A percentile compares a stretch with the other conserved stretches of the same genome.
Evolutionary conservation across 2,329 filamentous ascomycete genomes (phyloP).

Genomic region (Ophiostoma novo-ulmi): DNA sequence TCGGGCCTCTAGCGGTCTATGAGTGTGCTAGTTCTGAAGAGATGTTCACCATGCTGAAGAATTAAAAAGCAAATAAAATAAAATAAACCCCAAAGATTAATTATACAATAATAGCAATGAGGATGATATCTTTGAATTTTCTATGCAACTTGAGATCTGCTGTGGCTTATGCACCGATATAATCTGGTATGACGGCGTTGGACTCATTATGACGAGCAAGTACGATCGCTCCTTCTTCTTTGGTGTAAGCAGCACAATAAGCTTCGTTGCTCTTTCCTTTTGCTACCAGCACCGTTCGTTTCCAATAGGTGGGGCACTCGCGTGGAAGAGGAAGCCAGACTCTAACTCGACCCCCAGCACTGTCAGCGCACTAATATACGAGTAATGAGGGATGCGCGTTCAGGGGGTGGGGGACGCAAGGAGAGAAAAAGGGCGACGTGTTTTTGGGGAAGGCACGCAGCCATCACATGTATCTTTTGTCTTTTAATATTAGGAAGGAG

Average conservation of each 20-base stretch:
- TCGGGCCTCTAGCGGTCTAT: neutral
- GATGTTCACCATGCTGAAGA: neutral
- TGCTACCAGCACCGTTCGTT: neutral
- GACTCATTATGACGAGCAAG: constrained; percentile 11
- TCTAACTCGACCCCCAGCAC: no score
- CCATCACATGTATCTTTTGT: constrained; percentile 6
- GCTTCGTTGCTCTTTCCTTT: constrained; percentile 2
- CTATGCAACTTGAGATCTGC: no score
- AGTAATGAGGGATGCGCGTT: constrained; percentile 21
- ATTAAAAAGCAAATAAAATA: neutral
- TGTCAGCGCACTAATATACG: neutral
- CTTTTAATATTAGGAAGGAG: neutral
- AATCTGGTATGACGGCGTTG: neutral
- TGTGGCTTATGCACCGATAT: neutral
- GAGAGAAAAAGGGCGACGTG: constrained; percentile 26
- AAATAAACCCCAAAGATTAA: neutral
- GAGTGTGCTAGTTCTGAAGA: neutral
- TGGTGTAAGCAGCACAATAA: neutral
- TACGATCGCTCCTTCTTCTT: neutral
- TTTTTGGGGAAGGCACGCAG: constrained; percentile 20
- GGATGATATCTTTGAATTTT: no score
- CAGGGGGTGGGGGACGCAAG: constrained; percentile 17
- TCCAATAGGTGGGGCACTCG: neutral
- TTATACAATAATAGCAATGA: no score
- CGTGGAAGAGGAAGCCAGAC: neutral